Evolutionary conservation across 2,329 filamentous ascomycete genomes (phyloP).

Genomic region (Pezicula rhizophila): DNA sequence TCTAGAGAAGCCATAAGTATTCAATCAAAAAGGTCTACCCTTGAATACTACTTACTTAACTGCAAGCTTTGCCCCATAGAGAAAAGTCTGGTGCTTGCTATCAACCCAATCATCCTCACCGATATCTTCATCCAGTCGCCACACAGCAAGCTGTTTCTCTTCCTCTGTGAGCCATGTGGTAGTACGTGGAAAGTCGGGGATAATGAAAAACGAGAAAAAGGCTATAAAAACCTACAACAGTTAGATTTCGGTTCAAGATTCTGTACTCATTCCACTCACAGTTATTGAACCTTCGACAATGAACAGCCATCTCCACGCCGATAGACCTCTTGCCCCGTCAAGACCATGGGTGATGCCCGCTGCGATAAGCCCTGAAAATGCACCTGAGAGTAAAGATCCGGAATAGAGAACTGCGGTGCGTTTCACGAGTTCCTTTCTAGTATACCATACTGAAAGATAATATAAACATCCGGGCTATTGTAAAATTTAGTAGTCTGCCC

Average conservation of each 20-base stretch:
- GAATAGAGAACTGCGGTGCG: constrained; percentile 58
- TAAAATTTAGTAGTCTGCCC: background rate
- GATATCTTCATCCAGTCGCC: constrained; percentile 55
- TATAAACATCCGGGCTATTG: constrained; percentile 48
- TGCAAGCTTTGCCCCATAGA: constrained; percentile 35
- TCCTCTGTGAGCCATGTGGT: constrained; percentile 46
- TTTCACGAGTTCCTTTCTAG: constrained; percentile 55
- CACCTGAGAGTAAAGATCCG: constrained; percentile 60
- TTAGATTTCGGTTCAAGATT: background rate
- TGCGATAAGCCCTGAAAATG: constrained; percentile 58
- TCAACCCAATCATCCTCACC: constrained; percentile 55
- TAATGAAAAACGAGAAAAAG: constrained; percentile 46
- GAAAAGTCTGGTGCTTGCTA: constrained; percentile 46
- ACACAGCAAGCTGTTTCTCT: constrained; percentile 47
- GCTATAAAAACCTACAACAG: constrained; percentile 36
- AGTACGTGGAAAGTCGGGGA: constrained; percentile 61
- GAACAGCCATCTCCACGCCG: constrained; percentile 59
- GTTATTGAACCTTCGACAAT: constrained; percentile 63
- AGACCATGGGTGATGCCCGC: constrained; percentile 59
- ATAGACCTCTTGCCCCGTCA: constrained; percentile 45
- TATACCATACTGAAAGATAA: constrained; percentile 59
- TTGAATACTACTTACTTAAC: background rate
- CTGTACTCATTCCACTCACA: constrained; percentile 27
- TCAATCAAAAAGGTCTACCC: background rate
- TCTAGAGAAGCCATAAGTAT: background rate